A percentile compares a stretch with the other conserved stretches of the same genome.
These are phyloP conservation scores for Trichopus zeylanicus DNA, from an alignment of 116 monocot genomes.

Conservation along the genomic window DNA sequence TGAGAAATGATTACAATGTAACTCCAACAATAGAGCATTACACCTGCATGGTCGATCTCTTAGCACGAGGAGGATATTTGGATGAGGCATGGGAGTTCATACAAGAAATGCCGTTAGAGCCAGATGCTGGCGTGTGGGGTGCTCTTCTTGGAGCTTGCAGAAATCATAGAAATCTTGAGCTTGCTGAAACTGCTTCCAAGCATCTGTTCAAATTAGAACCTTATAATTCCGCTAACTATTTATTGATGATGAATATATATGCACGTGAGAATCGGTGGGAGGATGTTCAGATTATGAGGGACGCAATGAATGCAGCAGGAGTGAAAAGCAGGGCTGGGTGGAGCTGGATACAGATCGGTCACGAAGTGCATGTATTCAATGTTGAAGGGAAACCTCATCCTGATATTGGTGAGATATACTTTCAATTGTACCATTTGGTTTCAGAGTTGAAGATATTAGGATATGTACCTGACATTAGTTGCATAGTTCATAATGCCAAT, in stretches of 20 bases:
- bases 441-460: conserved; percentile 34
- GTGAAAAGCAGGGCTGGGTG: conserved; percentile 37
- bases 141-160: conserved; percentile 47
- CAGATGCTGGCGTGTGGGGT: conserved; percentile 49
- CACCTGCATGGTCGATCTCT: conserved; percentile 65
- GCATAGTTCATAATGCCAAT: conserved; percentile 26
- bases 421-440: conserved; percentile 27
- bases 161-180: conserved; percentile 29
- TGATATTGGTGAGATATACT: conserved; percentile 41
- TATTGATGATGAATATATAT: conserved; percentile 54
- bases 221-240: conserved; percentile 45
- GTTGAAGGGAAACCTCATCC: conserved; percentile 37
- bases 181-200: conserved; percentile 41
- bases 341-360: conserved; percentile 47
- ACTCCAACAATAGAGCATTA: conserved; percentile 53
- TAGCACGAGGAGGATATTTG: conserved; percentile 47
- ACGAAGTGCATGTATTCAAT: conserved; percentile 33
- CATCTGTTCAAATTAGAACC: conserved; percentile 43
- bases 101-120: conserved; percentile 32
- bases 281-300: conserved; percentile 42
- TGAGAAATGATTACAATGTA: conserved; percentile 27
- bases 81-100: conserved; percentile 64
- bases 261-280: conserved; percentile 31
- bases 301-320: conserved; percentile 28
- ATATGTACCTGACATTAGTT: conserved; percentile 43